These are phyloP conservation scores for Penicillium polonicum DNA, from an alignment of 2,329 filamentous ascomycete genomes.

Conservation along the genomic window DNA sequence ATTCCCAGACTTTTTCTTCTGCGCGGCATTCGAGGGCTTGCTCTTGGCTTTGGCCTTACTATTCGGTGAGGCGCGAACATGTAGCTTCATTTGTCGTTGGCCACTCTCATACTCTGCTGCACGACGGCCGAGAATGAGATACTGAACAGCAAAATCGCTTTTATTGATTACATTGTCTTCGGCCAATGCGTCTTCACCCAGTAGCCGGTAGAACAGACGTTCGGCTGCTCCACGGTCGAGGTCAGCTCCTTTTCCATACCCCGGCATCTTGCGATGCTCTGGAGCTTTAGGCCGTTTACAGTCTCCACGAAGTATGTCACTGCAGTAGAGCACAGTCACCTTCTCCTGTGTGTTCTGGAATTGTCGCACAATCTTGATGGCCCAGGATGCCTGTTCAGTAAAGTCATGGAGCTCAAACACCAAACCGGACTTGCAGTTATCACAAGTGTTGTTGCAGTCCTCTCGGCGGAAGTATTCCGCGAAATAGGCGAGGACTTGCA, in stretches of 20 bases:
- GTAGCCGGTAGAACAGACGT: slow-evolving; percentile 75
- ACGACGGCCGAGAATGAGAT: slow-evolving; percentile 51
- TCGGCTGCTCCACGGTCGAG: slow-evolving; percentile 76
- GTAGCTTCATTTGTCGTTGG: slow-evolving; percentile 50
- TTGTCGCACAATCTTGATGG: slow-evolving; percentile 64
- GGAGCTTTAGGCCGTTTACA: slow-evolving; percentile 57
- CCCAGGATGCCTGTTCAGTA: slow-evolving; percentile 69
- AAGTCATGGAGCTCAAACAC: slow-evolving; percentile 74
- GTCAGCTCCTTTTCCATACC: slow-evolving; percentile 67
- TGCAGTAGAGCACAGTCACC: slow-evolving; percentile 74
- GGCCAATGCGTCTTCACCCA: slow-evolving; percentile 68
- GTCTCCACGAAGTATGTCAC: slow-evolving; percentile 78
- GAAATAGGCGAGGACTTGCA: slow-evolving; percentile 91
- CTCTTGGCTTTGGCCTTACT: slow-evolving; percentile 33
- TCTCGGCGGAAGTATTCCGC: slow-evolving; percentile 74
- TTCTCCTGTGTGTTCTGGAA: slow-evolving; percentile 51
- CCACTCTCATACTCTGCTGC: slow-evolving; percentile 49
- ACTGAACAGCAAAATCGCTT: slow-evolving; percentile 69
- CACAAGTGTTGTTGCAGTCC: slow-evolving; percentile 74
- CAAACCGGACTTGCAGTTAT: slow-evolving; percentile 78
- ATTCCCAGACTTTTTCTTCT: slow-evolving; percentile 36
- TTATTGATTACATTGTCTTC: slow-evolving; percentile 68
- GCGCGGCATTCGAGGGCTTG: slow-evolving; percentile 20
- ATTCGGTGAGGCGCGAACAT: slow-evolving; percentile 52
- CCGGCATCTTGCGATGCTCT: slow-evolving; percentile 53